Percentiles rank a stretch among this genome's conserved stretches.
Evolutionary conservation across 2,329 filamentous ascomycete genomes (phyloP).

Genomic region (Colletotrichum caudatum): DNA sequence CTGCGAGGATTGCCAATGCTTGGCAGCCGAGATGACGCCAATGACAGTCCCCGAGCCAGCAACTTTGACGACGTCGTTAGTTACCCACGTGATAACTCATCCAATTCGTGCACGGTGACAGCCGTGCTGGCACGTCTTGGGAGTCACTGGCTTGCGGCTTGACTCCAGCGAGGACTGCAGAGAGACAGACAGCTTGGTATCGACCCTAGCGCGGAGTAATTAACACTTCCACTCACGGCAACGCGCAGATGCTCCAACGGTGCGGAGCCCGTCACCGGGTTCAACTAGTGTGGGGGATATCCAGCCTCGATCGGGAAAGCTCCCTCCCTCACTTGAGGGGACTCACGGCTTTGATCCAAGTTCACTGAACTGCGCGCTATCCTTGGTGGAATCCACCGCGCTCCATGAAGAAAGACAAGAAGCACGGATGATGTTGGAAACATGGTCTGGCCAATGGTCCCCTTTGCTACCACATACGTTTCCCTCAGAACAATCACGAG

Average conservation of each 20-base stretch:
- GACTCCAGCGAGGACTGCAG: not conserved
- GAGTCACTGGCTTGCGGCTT: not conserved
- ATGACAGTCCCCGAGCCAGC: not conserved
- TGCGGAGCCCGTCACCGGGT: not conserved
- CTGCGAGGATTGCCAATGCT: not conserved
- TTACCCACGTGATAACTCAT: not conserved
- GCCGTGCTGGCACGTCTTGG: not conserved
- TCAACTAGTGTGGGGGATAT: not conserved
- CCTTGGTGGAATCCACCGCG: not conserved
- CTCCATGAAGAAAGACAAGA: not conserved
- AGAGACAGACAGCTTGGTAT: conserved; percentile 2
- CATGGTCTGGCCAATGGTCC: fast-evolving
- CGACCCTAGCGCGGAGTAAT: not conserved
- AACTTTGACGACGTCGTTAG: not conserved
- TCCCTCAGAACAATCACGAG: not conserved
- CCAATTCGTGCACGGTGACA: not conserved
- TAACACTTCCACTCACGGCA: conserved; percentile 1
- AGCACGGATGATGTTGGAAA: not conserved
- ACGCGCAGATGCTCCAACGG: not conserved
- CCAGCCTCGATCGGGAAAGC: not conserved
- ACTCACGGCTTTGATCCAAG: too few relatives aligned
- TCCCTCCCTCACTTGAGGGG: not conserved
- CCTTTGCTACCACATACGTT: too few relatives aligned
- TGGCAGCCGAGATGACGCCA: not conserved
- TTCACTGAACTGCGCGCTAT: too few relatives aligned